These are phyloP conservation scores for Astrephomene gubernaculifera DNA, from an alignment of 139 green algal species.

Conservation along the genomic window DNA sequence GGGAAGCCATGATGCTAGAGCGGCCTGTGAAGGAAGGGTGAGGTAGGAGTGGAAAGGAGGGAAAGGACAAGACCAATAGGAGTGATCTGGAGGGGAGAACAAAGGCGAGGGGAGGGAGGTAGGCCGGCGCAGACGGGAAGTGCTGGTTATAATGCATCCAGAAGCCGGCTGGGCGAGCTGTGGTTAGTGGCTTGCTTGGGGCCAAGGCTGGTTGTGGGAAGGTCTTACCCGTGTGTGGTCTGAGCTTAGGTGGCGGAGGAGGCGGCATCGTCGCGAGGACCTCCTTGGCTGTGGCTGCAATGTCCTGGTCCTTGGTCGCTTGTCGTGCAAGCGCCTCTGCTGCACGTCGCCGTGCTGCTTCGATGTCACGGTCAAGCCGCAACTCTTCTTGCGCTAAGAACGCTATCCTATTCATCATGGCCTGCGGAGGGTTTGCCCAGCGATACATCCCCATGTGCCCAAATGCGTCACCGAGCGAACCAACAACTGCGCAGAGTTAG, in stretches of 20 bases:
- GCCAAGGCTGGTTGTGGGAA: no score
- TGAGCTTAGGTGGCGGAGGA: neutral
- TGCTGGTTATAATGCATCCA: no score
- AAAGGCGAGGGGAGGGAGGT: no score
- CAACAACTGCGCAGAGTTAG: no score
- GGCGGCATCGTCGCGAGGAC: constrained; percentile 27
- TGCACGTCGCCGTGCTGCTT: neutral
- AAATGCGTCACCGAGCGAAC: no score
- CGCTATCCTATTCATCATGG: constrained; percentile 44
- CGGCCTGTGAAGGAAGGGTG: neutral
- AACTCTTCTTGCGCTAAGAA: constrained; percentile 42
- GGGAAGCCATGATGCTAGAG: neutral
- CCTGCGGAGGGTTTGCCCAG: no score
- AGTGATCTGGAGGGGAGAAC: neutral
- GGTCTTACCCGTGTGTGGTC: constrained; percentile 34
- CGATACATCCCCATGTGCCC: neutral
- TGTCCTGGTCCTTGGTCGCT: constrained; percentile 13
- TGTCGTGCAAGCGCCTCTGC: constrained; percentile 29
- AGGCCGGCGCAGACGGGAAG: no score
- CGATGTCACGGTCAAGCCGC: constrained; percentile 36
- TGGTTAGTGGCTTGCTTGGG: no score
- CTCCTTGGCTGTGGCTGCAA: constrained; percentile 20
- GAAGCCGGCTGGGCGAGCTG: no score
- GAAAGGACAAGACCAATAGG: neutral
- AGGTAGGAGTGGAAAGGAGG: neutral